Evolutionary conservation across 352 stramenopile species (phyloP).

Genomic region (Peronospora destructor): DNA sequence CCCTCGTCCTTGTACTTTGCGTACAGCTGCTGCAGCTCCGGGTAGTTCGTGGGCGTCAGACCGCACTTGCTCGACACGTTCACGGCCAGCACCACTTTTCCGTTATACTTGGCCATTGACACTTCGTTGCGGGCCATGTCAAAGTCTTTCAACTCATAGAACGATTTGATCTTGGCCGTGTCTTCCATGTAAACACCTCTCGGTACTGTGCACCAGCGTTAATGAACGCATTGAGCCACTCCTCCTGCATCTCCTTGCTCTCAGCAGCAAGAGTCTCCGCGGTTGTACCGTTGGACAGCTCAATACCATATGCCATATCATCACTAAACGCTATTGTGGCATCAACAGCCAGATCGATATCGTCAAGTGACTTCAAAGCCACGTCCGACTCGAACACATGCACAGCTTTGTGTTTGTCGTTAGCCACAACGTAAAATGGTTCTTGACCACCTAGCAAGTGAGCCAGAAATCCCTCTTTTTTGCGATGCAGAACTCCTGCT

Average conservation of each 20-base stretch:
- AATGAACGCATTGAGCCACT: slow-evolving; percentile 47
- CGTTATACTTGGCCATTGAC: slow-evolving; percentile 54
- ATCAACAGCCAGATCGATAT: slow-evolving; percentile 12
- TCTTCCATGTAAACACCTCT: slow-evolving; percentile 33
- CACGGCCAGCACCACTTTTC: neutral
- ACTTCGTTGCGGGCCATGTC: slow-evolving; percentile 66
- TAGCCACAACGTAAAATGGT: slow-evolving; percentile 23
- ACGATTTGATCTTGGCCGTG: slow-evolving; percentile 32
- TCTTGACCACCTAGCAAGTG: slow-evolving; percentile 19
- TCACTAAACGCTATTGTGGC: slow-evolving; percentile 19
- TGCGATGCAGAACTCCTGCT: slow-evolving; percentile 23
- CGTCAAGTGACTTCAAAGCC: slow-evolving; percentile 9
- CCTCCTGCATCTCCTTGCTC: slow-evolving; percentile 40
- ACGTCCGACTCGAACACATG: slow-evolving; percentile 33
- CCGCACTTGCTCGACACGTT: slow-evolving; percentile 52
- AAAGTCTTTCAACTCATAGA: slow-evolving; percentile 79
- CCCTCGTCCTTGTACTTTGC: slow-evolving; percentile 63
- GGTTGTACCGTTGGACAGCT: slow-evolving; percentile 29
- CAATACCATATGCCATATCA: slow-evolving; percentile 30
- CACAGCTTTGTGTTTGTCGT: slow-evolving; percentile 22
- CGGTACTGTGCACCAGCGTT: slow-evolving; percentile 41
- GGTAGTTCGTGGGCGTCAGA: slow-evolving; percentile 37
- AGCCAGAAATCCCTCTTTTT: slow-evolving; percentile 23
- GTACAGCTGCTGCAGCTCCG: slow-evolving; percentile 30
- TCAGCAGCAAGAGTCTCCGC: slow-evolving; percentile 32